A percentile compares a stretch with the other conserved stretches of the same genome.
These are phyloP conservation scores for Plasmodium cynomolgi DNA, from an alignment of 169 alveolate species.

Conservation along the genomic window DNA sequence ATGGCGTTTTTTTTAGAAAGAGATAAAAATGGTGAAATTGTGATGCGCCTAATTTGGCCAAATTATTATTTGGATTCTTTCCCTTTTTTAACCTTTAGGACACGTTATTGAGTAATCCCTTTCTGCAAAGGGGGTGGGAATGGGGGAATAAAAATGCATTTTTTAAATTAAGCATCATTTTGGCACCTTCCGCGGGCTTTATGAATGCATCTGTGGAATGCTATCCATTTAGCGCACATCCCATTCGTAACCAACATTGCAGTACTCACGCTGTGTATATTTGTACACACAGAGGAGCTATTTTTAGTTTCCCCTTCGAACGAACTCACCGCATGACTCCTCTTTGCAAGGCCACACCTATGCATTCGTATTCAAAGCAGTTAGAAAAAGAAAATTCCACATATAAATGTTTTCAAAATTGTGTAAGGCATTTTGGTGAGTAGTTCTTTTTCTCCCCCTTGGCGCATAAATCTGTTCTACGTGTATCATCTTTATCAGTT, in stretches of 20 bases:
- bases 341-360: slow-evolving; percentile 75
- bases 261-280: neutral
- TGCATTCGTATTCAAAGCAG: neutral
- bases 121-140: slow-evolving; percentile 24
- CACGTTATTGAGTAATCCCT: slow-evolving; percentile 69
- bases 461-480: neutral
- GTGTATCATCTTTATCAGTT: neutral
- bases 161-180: neutral
- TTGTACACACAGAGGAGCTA: neutral
- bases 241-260: neutral
- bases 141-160: neutral
- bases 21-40: neutral
- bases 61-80: neutral
- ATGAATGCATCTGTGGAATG: neutral
- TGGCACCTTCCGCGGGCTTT: neutral
- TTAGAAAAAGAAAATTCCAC: neutral
- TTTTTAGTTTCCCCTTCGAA: neutral
- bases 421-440: neutral
- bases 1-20: neutral
- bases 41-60: neutral
- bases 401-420: neutral
- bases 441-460: neutral
- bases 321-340: slow-evolving; percentile 41
- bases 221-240: neutral
- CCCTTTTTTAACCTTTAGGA: slow-evolving; percentile 53